Base-by-base conservation (phyloP, 1,284 basidiomycete genomes). In the Trametes pubescens region DNA sequence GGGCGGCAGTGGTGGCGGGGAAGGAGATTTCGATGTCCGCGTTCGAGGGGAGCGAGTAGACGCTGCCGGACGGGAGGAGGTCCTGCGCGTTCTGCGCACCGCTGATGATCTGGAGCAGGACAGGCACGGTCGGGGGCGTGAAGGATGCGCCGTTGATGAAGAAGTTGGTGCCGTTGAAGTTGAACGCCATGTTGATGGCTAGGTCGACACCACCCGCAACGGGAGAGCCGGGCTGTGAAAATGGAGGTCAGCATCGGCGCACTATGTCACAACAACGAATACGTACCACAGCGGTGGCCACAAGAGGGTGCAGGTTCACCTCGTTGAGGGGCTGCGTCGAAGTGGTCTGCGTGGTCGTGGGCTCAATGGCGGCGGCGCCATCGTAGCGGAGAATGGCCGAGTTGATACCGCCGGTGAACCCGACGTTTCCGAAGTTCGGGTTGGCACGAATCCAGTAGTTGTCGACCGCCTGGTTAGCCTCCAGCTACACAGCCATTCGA, bases 281-380 rank as follows among this genome's bases (percentile, higher is more conserved):
- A 47, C 64, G 7, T 61, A 68, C 67, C 54, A 60, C 65, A 7
- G 47, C 32, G 51, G 40, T 62, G 1, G 57, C 3, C 3, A 11
- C 34, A 18, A 66, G 63, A 43, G 63, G 59, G 53, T 71, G 66
- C 9, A 77, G 65, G 63, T 73, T 61, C 8, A 73, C 69, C 68
- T 79, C 78, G 48, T 68, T 60, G 14, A 79, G 70, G 0, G 70
- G 66, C 8, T 62, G 64, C 1, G 66, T 59, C 32, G 68, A 66
- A 9, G 63, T 64, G 2, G 71, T 70, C n/a, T 78, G 70, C 13
- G 43, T 46, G 11, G 68, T 76, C 13, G 79, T 79, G 8, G 74
- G 80, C 0, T 84, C 86, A 24, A 86, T 83, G 0, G 63, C 61
- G 0, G 72, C 68, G 6, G 87, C 87, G 7, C 82, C 72, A 13